Evolutionary conservation across 176 grass and related monocot genomes (phyloP), one percentile per base, ranked within the genome.

Genomic region (Triticum monococcum): DNA sequence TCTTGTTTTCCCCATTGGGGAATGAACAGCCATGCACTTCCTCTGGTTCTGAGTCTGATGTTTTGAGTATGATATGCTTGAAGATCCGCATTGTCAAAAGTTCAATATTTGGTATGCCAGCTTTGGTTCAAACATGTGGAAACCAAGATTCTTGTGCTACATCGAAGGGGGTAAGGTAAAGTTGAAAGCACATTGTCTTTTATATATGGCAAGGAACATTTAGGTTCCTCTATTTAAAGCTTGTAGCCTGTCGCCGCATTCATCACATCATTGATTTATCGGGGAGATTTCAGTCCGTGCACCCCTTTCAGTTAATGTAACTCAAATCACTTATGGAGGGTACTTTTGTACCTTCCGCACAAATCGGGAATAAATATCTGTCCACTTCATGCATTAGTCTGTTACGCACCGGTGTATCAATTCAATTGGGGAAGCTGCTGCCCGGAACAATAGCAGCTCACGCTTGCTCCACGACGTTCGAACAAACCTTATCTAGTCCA

Each of bases 51-150:
- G 93, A 96, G 61, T 89, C 92, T 88, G 89, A 52, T 52, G 48
- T 52, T 52, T 52, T 18, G 5, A 52, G 48, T 52, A 52, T 83
- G 72, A 86, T 17, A 83, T 25, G 26, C 79, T 85, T 98, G 97
- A 88, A 92, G 97, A 90, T 92, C 90, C 64, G 72, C 75, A 82
- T 88, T 91, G 78, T 96, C 94, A 46, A 91, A 79, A 94, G 78
- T 54, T 88, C 78, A 94, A 94, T 88, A 74, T 98, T 89, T 98
- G 97, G 94, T 94, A 96, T 92, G 94, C 90, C 65, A 96, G 88
- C 66, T 98, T 87, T 88, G 94, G 97, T 52, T 98, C 94, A 70
- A 98, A 98, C 82, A 92, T 94, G 92, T 98, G 88, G 90, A 89
- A 81, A 70, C 87, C 90, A 74, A 96, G 94, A 80, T 94, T 98